Conservation (phyloP, 164 flowering plant species). For the Umbilicus rupestris region DNA sequence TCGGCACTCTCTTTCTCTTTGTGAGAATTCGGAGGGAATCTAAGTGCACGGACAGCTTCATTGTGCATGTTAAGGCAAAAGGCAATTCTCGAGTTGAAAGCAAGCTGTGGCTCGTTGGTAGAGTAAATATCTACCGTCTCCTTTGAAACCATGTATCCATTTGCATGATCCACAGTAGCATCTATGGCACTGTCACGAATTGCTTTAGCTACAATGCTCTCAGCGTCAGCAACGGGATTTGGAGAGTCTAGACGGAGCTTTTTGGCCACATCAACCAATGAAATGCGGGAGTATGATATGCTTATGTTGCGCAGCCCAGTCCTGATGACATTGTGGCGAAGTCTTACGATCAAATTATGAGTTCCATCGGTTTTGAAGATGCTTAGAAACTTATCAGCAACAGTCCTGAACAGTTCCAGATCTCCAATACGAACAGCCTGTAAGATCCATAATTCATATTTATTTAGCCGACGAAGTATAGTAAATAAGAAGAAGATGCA, state of each 20-base stretch:
- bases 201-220: constrained; percentile 86
- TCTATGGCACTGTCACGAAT: constrained; percentile 92
- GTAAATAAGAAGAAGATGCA: neutral
- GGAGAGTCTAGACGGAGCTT: constrained; percentile 70
- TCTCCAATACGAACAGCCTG: constrained; percentile 97
- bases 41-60: constrained; percentile 74
- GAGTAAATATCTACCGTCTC: constrained; percentile 94
- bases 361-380: constrained; percentile 70
- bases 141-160: constrained; percentile 81
- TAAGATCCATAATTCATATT: constrained; percentile 7
- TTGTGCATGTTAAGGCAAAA: constrained; percentile 93
- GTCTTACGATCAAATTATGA: constrained; percentile 77
- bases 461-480: neutral
- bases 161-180: constrained; percentile 73
- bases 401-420: constrained; percentile 62
- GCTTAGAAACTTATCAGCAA: constrained; percentile 58
- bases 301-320: constrained; percentile 90
- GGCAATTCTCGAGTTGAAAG: constrained; percentile 77
- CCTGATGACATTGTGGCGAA: constrained; percentile 87
- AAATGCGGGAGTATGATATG: constrained; percentile 88
- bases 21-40: constrained; percentile 80
- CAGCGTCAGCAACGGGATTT: constrained; percentile 86
- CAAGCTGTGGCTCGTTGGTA: constrained; percentile 74
- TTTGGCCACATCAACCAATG: constrained; percentile 69
- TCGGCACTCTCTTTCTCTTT: constrained; percentile 89